Evolutionary conservation across 1,284 basidiomycete genomes (phyloP), one percentile per base, ranked within the genome.

Genomic region (Agroathelia rolfsii): DNA sequence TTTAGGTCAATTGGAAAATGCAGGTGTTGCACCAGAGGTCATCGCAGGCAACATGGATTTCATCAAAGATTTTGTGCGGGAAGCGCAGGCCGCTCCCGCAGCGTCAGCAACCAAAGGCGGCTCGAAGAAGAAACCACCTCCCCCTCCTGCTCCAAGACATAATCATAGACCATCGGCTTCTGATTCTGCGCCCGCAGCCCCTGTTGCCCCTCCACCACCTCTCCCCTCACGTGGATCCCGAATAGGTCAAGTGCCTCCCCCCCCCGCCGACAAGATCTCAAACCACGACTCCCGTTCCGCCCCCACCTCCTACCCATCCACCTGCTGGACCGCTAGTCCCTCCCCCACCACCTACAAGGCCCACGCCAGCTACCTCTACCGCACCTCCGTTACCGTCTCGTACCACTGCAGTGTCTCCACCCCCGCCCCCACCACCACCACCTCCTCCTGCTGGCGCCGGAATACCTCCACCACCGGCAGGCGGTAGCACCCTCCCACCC

Each of bases 1-100:
- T 36, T 67, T 97, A 2, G 69, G 66, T 15, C 69, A 78, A 45
- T 67, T 97, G 3, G 72, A 80, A 40, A 63, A 63, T 19, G 69
- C 74, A 22, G 92, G 92, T 3, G 56, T 94, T 35, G 72, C 75
- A 27, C 58, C 56, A 15, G 61, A 66, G 21, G 58, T 81, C 24
- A 76, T 89, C 24, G 62, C 66, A 44, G 66, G 82, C 41, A 85
- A 95, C 52, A 79, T 84, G 64, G 80, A 86, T 40, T 96, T 90
- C 52, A 94, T 97, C 60, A 82, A 83, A 46, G 71, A 82, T 44
- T 96, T 80, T 51, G 74, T 92, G 13, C 67, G 76, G 18, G 60
- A 81, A 32, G 73, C 54, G 51, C 71, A 68, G 48, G 21, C 39
- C 3, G 30, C 31, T n/a, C 36, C 50, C 5, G 44, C 55, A 9